Evolutionary conservation across 495 filamentous ascomycete genomes (phyloP), one percentile per base, ranked within the genome.

Genomic region (Chlorociboria aeruginascens): DNA sequence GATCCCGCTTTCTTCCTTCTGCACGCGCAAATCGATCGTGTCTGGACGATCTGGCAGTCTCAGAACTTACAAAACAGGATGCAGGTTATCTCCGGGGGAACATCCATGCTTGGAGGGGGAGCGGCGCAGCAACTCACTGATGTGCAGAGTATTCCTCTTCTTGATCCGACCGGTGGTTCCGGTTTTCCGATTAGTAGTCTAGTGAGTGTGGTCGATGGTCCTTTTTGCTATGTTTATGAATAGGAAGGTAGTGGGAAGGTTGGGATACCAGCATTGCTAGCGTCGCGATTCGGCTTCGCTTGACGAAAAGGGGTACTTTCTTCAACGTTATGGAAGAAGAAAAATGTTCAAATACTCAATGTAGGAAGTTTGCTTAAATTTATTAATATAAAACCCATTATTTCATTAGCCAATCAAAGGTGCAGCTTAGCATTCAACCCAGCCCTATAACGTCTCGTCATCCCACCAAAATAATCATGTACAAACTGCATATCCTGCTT

Each of bases 1-100:
- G 82, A 86, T 50, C 81, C 82, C 3, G 71, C 66, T 7, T 87
- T 87, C 61, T 85, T 66, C 56, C 66, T 81, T 10, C 46, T 47
- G 8, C 53, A 56, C 30, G 49, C n/a, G 3, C 31, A 41, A 30
- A 43, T 56, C 38, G 53, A 56, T 46, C 45, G 53, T 2, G 11
- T 46, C 3, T 56, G 50, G 45, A 32, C 28, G 34, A 47, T 52
- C 34, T 52, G 46, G 49, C 83, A 88, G 63, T 73, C 68, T 39
- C 56, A 69, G 49, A 61, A 70, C 50, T 53, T 65, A 8, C 42
- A 54, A 32, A 63, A 56, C 10, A 45, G 68, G 20, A 48, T 54
- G 48, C 52, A 57, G 38, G 56, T 63, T 11, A 66, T 70, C 39
- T 53, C 61, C 1, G 66, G 69, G 1, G 60, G 62, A n/a, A 66